Conservation (phyloP, 2,329 filamentous ascomycete species). For the Colletotrichum plurivorum region DNA sequence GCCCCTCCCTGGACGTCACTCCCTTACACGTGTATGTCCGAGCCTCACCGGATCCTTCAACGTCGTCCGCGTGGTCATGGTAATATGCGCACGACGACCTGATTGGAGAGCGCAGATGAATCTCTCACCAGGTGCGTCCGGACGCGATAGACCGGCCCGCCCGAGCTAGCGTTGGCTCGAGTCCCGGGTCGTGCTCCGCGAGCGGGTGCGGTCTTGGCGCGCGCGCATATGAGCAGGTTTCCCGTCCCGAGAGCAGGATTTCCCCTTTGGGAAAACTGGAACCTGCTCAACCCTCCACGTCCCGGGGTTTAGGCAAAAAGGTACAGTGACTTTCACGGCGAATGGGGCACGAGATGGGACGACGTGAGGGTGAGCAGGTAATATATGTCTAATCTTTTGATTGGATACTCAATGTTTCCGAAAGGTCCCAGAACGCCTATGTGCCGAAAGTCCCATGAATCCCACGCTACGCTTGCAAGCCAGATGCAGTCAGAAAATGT, state of each 20-base stretch:
- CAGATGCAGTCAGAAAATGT: constrained; percentile 10
- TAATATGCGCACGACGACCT: background rate
- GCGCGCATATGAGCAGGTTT: constrained; percentile 36
- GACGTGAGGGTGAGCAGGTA: background rate
- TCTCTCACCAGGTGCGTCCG: background rate
- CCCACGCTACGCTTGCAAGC: constrained; percentile 11
- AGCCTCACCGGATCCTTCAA: constrained; percentile 8
- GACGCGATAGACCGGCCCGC: background rate
- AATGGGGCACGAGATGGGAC: background rate
- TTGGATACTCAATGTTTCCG: constrained; percentile 19
- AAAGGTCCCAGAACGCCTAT: constrained; percentile 13
- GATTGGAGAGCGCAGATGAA: background rate
- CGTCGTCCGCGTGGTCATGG: background rate
- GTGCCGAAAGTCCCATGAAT: background rate
- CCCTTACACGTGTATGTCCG: background rate
- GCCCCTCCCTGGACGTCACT: background rate
- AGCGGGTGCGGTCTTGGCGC: constrained; percentile 24
- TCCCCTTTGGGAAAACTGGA: constrained; percentile 15
- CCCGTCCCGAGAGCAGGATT: background rate
- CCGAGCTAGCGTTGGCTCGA: background rate
- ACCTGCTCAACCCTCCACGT: constrained; percentile 35
- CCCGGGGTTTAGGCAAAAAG: constrained; percentile 5
- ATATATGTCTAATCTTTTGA: background rate
- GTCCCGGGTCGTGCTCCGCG: background rate
- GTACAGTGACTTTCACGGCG: constrained; percentile 18